phyloP scores from a whole-genome alignment of 176 grass and related monocot genomes.

The Pharus latifolius region DNA sequence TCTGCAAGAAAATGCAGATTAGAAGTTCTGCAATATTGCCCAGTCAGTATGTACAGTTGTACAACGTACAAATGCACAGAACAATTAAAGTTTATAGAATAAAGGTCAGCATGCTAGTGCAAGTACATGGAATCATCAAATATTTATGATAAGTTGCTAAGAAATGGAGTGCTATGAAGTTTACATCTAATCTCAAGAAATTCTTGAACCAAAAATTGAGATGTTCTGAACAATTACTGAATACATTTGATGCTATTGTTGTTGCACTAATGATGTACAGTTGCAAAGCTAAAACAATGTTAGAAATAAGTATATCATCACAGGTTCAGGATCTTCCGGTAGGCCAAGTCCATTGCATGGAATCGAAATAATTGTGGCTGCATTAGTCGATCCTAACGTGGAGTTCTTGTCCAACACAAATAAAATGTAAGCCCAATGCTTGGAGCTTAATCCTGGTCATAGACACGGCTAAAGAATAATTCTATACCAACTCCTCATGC shows the following conservation, averaged over 20 bases:
- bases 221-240: background rate
- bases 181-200: background rate
- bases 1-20: background rate
- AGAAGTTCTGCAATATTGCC: background rate
- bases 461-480: conserved; percentile 6
- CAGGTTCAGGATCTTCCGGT: background rate
- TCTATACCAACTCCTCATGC: conserved; percentile 10
- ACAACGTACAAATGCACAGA: background rate
- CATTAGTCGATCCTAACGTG: conserved; percentile 1
- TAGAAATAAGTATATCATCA: background rate
- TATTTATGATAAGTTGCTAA: background rate
- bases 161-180: background rate
- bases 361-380: background rate
- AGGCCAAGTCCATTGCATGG: background rate
- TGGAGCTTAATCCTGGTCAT: conserved; percentile 26
- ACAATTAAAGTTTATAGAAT: background rate
- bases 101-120: background rate
- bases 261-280: background rate
- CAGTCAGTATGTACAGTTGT: too few relatives aligned
- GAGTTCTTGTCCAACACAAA: background rate
- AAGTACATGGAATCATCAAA: background rate
- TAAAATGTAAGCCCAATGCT: background rate
- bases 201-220: background rate
- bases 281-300: background rate
- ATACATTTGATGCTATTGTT: background rate